These are phyloP conservation scores for Leishmania guyanensis DNA, from an alignment of 208 protist genomes.

Conservation along the genomic window DNA sequence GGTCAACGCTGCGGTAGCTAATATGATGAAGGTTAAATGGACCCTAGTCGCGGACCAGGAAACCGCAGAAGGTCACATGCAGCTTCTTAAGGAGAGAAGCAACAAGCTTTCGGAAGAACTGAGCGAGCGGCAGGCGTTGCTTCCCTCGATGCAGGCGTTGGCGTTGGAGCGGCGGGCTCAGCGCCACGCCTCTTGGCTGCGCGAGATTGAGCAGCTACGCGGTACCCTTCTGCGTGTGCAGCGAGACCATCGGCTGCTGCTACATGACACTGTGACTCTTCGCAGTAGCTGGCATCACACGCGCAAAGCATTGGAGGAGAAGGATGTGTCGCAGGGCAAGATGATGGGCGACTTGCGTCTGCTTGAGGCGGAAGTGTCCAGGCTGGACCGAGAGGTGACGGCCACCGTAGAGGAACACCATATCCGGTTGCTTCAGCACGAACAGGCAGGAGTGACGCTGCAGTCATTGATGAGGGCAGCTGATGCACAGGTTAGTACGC, in stretches of 20 bases:
- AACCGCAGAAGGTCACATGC: constrained; percentile 15
- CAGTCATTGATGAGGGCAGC: constrained; percentile 52
- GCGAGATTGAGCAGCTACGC: constrained; percentile 28
- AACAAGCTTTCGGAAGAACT: constrained; percentile 24
- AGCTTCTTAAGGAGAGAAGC: constrained; percentile 28
- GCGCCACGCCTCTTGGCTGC: constrained; percentile 27
- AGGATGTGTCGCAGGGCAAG: constrained; percentile 10
- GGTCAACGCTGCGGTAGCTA: constrained; percentile 28
- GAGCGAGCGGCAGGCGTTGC: constrained; percentile 15
- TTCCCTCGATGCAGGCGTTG: constrained; percentile 28
- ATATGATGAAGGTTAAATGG: constrained; percentile 11
- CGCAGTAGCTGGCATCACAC: constrained; percentile 28
- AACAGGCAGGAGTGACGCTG: constrained; percentile 37
- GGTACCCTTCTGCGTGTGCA: constrained; percentile 15
- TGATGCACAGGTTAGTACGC: constrained; percentile 34
- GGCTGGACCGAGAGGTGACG: constrained; percentile 19
- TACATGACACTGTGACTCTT: constrained; percentile 36
- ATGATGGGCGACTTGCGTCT: constrained; percentile 20
- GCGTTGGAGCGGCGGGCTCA: constrained; percentile 25
- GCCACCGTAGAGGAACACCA: constrained; percentile 6
- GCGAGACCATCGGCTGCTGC: constrained; percentile 38
- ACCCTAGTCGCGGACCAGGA: constrained; percentile 18
- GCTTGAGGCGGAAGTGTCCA: constrained; percentile 25
- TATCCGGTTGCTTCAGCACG: constrained; percentile 7
- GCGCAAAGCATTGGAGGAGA: constrained; percentile 7